Conservation (phyloP, 177 flowering plant species). For the Telopea speciosissima region DNA sequence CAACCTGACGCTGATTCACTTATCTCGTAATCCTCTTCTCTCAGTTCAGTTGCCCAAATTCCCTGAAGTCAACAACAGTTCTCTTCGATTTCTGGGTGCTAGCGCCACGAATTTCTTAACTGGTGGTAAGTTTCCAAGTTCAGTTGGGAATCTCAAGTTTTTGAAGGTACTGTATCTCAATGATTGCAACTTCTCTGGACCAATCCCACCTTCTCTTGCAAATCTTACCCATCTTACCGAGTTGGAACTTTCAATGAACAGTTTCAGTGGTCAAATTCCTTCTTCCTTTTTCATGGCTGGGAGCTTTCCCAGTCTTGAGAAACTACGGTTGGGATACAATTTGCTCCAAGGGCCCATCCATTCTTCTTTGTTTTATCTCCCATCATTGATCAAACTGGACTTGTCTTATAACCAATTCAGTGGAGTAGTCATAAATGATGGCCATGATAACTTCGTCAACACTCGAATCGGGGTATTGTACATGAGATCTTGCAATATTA, state of each 20-base stretch:
- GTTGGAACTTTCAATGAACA: too few species aligned
- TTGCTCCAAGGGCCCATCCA: too few species aligned
- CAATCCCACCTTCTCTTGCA: too few species aligned
- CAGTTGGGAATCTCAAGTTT: not conserved
- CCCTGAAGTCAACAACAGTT: not conserved
- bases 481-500: constrained; percentile 6
- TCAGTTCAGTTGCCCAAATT: not conserved
- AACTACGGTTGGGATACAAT: too few species aligned
- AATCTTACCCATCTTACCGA: too few species aligned
- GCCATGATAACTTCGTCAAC: not conserved
- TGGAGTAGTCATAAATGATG: too few species aligned
- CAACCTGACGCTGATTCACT: not conserved
- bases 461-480: not conserved
- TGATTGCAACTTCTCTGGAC: not conserved
- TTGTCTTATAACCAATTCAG: too few species aligned
- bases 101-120: not conserved
- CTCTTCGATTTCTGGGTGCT: not conserved
- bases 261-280: too few species aligned
- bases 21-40: not conserved
- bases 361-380: too few species aligned
- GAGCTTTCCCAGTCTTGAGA: too few species aligned
- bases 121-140: not conserved
- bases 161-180: not conserved
- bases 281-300: too few species aligned
- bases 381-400: too few species aligned